Conservation (phyloP, 371 early-diverging fungal genomes). For the Zopfochytrium polystomum region DNA sequence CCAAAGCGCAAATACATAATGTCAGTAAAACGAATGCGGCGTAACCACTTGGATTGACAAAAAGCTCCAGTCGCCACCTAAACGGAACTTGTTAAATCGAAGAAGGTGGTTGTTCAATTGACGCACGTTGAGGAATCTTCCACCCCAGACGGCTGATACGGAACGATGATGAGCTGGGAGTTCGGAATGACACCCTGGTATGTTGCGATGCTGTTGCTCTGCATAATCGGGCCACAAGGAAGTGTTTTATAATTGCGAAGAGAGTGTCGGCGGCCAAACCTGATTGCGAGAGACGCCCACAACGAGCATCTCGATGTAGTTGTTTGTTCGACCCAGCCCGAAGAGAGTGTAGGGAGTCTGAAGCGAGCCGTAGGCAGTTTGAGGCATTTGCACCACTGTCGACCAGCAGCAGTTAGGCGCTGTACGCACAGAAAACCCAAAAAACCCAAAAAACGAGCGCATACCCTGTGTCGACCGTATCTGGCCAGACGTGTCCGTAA, state of each 20-base stretch:
- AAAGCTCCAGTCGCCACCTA: conserved; percentile 82
- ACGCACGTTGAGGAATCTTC: conserved; percentile 47
- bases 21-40: conserved; percentile 73
- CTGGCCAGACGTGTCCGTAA: conserved; percentile 73
- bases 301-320: conserved; percentile 87
- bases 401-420: neutral
- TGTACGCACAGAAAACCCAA: no score
- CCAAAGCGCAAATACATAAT: conserved; percentile 58
- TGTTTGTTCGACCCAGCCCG: conserved; percentile 91
- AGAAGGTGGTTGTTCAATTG: neutral
- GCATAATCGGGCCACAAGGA: conserved; percentile 10
- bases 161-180: conserved; percentile 85
- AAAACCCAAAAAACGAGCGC: neutral
- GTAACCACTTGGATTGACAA: conserved; percentile 78
- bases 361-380: conserved; percentile 69
- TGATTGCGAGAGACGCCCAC: conserved; percentile 76
- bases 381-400: conserved; percentile 73
- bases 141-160: conserved; percentile 63
- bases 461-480: conserved; percentile 71
- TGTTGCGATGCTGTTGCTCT: conserved; percentile 47
- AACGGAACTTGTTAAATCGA: conserved; percentile 4
- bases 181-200: conserved; percentile 89
- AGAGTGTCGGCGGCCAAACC: conserved; percentile 33
- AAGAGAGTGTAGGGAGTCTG: conserved; percentile 81
- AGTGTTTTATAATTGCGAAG: neutral